Evolutionary conservation across 148 eudicot species (phyloP), one percentile per base, ranked within the genome.

Genomic region (Vaccinium corymbosum): DNA sequence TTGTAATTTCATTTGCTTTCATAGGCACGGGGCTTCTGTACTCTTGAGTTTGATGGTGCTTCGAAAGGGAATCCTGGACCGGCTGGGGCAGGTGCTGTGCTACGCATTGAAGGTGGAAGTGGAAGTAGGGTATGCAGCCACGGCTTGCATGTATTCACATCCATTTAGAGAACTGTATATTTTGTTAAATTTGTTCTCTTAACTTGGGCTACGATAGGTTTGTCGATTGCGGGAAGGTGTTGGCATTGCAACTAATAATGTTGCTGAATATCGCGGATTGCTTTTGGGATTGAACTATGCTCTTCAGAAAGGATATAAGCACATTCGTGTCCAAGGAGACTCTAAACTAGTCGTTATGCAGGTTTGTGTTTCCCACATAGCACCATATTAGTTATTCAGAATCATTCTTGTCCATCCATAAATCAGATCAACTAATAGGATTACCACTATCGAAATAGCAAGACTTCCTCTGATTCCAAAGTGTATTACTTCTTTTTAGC

Each of bases 31-130:
- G 49, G 57, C 81, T 92, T 94, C 3, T 95, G 94, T 87, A 85
- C 88, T 78, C 81, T 95, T 66, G 96, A 95, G 87, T 95, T 94
- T 88, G 98, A 95, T 87, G 98, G 96, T 86, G 98, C 98, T 85
- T 94, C 96, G 35, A 95, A 94, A 88, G 98, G 98, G 84, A 95
- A 95, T 87, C 98, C 98, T 87, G 98, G 98, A 85, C 89, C 20
- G 62, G 89, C 98, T 88, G 98, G 98, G 83, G 98, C 98, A n/a
- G 98, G 98, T 79, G 98, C 96, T 83, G 87, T 95, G 84, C 89
- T 95, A 57, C 94, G 94, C 82, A 88, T 92, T 76, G 88, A 83
- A 27, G 92, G 90, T 88, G 98, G 98, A 85, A 90, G 73, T 29
- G 73, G 73, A 68, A 27, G 85, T 81, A 81, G 86, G 89, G 93